Evolutionary conservation across 1,139 yeast genomes (phyloP), one percentile per base, ranked within the genome.

Genomic region (Suhomyces taliae): DNA sequence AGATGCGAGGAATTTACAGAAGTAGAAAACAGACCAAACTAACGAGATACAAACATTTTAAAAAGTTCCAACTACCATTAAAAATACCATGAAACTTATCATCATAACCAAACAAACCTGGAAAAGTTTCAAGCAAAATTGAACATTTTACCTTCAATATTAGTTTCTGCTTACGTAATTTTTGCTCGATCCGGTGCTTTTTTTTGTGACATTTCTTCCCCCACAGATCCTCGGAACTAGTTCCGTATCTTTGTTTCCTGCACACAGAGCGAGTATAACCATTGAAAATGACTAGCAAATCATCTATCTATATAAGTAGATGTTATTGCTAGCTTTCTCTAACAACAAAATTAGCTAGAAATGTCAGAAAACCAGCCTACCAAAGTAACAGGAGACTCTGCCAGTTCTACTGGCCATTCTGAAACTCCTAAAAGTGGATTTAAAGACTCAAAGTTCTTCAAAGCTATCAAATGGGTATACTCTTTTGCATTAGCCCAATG

Each of bases 401-500:
- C 7, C 11, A 11, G n/a, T 29, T 9, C 9, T 4, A 11, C 5
- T 29, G 32, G 32, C 4, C 32, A 9, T 29, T 7, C 32, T 9
- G 44, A 35, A 15, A 31, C 27, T 9, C 11, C 34, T 31, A 36
- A n/a, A 19, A 12, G 11, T 8, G 42, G 24, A 10, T 19, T 26
- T 39, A 43, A 43, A 26, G 19, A 11, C 5, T 35, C 39, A 34
- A 39, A 39, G 11, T 9, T 35, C 11, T 43, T 31, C 34, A 11
- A 27, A n/a, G 11, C 19, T 11, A 14, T n/a, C 10, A 42, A 27
- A 29, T 34, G 35, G 14, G 63, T 65, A 27, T 27, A 60, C 14
- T 54, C 58, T 12, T 75, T 71, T 47, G 58, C 67, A 8, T 51
- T 74, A 14, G 62, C 55, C n/a, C 78, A 74, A 50, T 90, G 97